A percentile compares a stretch with the other conserved stretches of the same genome.
Conservation (phyloP, 495 filamentous ascomycete species). For the Durotheca rogersii region DNA sequence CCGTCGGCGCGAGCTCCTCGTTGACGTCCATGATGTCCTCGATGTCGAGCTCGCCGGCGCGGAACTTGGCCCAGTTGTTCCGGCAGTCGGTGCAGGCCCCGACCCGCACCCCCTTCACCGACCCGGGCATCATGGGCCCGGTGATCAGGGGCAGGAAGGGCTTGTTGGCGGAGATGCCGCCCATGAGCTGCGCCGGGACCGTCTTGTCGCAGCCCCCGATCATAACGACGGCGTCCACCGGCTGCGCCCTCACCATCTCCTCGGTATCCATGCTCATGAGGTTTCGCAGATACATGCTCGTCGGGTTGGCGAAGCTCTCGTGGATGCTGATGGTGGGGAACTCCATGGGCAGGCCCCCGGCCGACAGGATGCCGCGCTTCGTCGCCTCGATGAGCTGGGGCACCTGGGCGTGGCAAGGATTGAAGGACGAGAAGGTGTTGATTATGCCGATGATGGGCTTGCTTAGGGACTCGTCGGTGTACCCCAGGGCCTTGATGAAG, state of each 20-base stretch:
- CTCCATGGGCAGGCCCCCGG: conserved; percentile 61
- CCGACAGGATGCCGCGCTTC: conserved; percentile 62
- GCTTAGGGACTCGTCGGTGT: conserved; percentile 65
- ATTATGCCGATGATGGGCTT: conserved; percentile 66
- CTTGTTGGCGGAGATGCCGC: conserved; percentile 68
- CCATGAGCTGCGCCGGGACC: conserved; percentile 67
- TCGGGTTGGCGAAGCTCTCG: conserved; percentile 62
- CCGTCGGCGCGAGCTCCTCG: conserved; percentile 65
- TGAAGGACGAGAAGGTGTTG: conserved; percentile 66
- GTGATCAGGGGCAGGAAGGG: conserved; percentile 63
- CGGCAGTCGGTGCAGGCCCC: conserved; percentile 69
- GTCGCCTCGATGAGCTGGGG: conserved; percentile 67
- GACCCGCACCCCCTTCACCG: conserved; percentile 56
- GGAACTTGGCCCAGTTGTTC: conserved; percentile 65
- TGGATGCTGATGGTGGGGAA: conserved; percentile 68
- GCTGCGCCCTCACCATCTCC: conserved; percentile 68
- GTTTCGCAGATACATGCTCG: conserved; percentile 69
- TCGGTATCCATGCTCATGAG: conserved; percentile 74
- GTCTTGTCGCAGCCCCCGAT: conserved; percentile 73
- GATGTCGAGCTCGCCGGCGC: conserved; percentile 61
- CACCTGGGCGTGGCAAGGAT: conserved; percentile 67
- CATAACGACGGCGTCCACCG: conserved; percentile 62
- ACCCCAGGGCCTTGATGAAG: conserved; percentile 70
- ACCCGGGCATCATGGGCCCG: conserved; percentile 68
- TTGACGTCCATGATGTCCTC: conserved; percentile 67